Evolutionary conservation across 164 flowering plant species (phyloP), one percentile per base, ranked within the genome.

Genomic region (Saururus chinensis): DNA sequence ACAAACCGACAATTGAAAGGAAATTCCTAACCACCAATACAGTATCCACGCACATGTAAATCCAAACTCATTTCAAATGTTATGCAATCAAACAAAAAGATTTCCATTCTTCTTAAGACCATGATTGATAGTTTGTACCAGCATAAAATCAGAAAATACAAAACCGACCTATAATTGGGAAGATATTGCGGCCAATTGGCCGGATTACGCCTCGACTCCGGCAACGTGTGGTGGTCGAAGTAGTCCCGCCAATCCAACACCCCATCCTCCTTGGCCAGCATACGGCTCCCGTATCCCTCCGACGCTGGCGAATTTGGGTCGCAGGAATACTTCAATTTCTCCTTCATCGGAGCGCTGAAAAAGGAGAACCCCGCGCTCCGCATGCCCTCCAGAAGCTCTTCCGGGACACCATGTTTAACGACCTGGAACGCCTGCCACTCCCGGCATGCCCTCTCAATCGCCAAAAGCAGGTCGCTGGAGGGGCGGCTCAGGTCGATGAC

Each of bases 211-310:
- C 98, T 82, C 20, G 82, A 76, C 16, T 79, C 57, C 0, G 98
- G 97, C 13, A 85, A 69, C 2, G 97, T 86, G 58, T 93, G 98
- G 68, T 93, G 98, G 67, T 93, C 95, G 53, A 86, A 88, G 71
- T 86, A 93, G 66, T 88, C 98, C 52, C 98, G 77, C 98, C 98
- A 90, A 73, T 93, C 97, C 74, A 89, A 73, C 17, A 86, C 95
- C 42, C 70, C 58, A 40, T 73, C 81, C 19, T 80, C 72, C 10
- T 65, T 68, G 9, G 78, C 76, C 20, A 93, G 77, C 98, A 93
- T 88, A 20, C 80, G 75, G 69, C 84, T 86, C 7, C 98, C 98
- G 56, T 85, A 93, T 1, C 98, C 98, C 64, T 93, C 84, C 2
- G 88, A 67, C 14, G 96, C 96, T 0, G 87, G 68, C 7, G 85